Evolutionary conservation across 768 basidiomycete genomes (phyloP).

Genomic region (Porphyrellus cyaneotinctus): DNA sequence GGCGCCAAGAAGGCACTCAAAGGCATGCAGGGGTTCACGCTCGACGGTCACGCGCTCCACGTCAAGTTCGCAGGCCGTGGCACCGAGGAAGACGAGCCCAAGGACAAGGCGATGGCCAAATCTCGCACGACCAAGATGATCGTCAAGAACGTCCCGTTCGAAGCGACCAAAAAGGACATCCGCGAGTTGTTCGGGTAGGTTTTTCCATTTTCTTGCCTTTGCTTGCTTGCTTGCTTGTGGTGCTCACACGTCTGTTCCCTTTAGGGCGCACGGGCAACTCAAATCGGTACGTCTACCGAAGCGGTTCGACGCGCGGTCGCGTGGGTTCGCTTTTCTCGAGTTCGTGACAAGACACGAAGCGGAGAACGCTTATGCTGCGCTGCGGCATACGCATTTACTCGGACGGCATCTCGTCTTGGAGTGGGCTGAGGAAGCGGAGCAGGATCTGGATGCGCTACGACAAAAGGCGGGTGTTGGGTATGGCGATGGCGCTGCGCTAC

Average conservation of each 20-base stretch:
- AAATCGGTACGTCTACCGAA: conserved; percentile 93
- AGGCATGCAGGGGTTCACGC: conserved; percentile 73
- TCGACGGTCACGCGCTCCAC: conserved; percentile 83
- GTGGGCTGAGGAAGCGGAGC: conserved; percentile 85
- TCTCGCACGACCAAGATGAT: conserved; percentile 88
- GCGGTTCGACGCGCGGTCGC: conserved; percentile 82
- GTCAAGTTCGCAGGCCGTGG: conserved; percentile 88
- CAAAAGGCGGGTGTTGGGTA: conserved; percentile 78
- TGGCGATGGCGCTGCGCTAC: conserved; percentile 63
- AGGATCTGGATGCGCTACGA: conserved; percentile 71
- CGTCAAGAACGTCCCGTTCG: conserved; percentile 98
- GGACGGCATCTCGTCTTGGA: conserved; percentile 93
- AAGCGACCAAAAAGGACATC: conserved; percentile 90
- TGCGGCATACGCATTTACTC: conserved; percentile 92
- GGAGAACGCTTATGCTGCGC: conserved; percentile 78
- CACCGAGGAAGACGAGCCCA: conserved; percentile 50
- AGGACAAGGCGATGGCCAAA: conserved; percentile 39
- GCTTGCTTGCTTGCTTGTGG: background rate
- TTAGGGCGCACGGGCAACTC: conserved; percentile 85
- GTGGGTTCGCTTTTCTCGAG: conserved; percentile 97
- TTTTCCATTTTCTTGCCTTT: background rate
- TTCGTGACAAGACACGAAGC: conserved; percentile 89
- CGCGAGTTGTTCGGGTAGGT: conserved; percentile 83
- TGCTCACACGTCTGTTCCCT: background rate
- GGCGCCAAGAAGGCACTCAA: conserved; percentile 71